phyloP scores from a whole-genome alignment of 2,329 filamentous ascomycete genomes.

The Cercospora nicotianae region DNA sequence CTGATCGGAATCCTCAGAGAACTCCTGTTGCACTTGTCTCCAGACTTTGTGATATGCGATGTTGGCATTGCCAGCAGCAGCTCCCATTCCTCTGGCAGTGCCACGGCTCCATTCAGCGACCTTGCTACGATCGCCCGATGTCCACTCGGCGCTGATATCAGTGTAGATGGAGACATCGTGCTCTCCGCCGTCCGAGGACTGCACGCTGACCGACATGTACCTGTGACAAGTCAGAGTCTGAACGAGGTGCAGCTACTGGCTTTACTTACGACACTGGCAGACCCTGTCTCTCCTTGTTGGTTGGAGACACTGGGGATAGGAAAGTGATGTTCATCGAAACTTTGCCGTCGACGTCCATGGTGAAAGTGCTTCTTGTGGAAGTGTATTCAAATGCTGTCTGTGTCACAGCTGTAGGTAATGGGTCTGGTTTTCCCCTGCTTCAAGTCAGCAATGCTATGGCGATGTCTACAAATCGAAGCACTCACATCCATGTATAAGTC shows the following conservation, averaged over 20 bases:
- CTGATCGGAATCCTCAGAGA: slow-evolving; percentile 51
- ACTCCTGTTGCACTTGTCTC: slow-evolving; percentile 50
- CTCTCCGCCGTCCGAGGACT: slow-evolving; percentile 59
- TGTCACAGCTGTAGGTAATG: slow-evolving; percentile 50
- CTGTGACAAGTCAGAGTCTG: not conserved
- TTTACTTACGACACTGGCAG: slow-evolving; percentile 58
- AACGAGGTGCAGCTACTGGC: not conserved
- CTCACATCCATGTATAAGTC: slow-evolving; percentile 64
- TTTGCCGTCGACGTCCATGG: slow-evolving; percentile 61
- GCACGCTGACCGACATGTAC: slow-evolving; percentile 65
- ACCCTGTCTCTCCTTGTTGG: slow-evolving; percentile 67
- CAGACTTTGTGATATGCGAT: slow-evolving; percentile 63
- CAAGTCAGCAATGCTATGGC: not conserved
- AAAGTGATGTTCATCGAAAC: slow-evolving; percentile 69
- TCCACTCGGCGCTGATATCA: slow-evolving; percentile 68
- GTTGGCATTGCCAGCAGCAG: slow-evolving; percentile 16
- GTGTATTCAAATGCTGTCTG: slow-evolving; percentile 69
- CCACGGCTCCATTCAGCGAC: slow-evolving; percentile 64
- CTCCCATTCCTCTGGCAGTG: slow-evolving; percentile 29
- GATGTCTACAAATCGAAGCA: not conserved
- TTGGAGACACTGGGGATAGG: slow-evolving; percentile 66
- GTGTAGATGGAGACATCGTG: slow-evolving; percentile 71
- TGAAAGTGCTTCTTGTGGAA: slow-evolving; percentile 70
- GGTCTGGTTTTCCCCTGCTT: slow-evolving; percentile 51
- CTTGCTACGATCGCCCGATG: slow-evolving; percentile 60